phyloP scores from a whole-genome alignment of 2,329 filamentous ascomycete species.

The Trichoderma polysporum region DNA sequence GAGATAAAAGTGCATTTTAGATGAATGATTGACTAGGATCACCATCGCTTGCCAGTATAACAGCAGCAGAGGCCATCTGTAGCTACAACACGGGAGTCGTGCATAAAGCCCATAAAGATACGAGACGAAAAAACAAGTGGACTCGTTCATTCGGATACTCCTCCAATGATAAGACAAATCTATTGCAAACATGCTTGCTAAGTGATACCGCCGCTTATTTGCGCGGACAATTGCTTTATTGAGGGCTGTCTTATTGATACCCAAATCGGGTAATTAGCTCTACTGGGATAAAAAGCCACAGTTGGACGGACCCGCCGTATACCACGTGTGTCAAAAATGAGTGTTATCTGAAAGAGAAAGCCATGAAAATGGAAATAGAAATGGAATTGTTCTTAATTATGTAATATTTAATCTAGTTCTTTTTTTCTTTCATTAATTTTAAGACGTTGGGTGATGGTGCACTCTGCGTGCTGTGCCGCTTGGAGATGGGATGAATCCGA shows the following conservation, averaged over 20 bases:
- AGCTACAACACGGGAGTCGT: not conserved
- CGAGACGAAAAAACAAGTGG: not conserved
- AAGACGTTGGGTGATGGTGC: too few relatives aligned
- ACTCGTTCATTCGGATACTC: not conserved
- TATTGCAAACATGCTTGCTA: not conserved
- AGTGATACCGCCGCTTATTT: not conserved
- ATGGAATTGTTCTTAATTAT: too few relatives aligned
- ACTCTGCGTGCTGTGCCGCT: too few relatives aligned
- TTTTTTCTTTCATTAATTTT: too few relatives aligned
- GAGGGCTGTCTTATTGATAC: slow-evolving; percentile 20
- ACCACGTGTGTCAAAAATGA: not conserved
- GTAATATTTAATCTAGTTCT: too few relatives aligned
- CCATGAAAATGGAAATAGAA: too few relatives aligned
- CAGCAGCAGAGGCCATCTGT: not conserved
- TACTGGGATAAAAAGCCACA: not conserved
- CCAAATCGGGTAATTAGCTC: slow-evolving; percentile 18
- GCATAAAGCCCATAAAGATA: not conserved
- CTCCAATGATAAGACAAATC: not conserved
- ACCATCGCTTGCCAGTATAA: not conserved
- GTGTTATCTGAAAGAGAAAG: not conserved
- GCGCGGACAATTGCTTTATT: slow-evolving; percentile 22
- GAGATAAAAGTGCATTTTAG: too few relatives aligned
- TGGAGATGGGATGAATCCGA: too few relatives aligned
- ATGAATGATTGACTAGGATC: not conserved
- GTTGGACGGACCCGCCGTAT: not conserved